These are phyloP conservation scores for Coprinopsis marcescibilis DNA, from an alignment of 768 basidiomycete genomes.

Conservation along the genomic window DNA sequence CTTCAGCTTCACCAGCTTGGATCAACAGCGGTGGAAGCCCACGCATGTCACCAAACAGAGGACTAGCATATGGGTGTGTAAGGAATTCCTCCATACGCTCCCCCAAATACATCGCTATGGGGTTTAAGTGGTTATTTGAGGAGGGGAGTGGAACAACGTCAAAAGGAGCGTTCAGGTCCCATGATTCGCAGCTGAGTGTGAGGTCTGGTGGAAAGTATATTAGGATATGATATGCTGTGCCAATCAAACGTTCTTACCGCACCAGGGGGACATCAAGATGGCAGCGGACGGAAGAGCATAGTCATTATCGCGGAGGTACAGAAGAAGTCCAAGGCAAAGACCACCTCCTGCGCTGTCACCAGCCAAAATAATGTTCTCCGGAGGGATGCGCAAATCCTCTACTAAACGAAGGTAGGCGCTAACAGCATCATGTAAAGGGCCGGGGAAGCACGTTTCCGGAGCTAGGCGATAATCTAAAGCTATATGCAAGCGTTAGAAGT, in stretches of 20 bases:
- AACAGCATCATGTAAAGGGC: constrained; percentile 81
- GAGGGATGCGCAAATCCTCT: constrained; percentile 84
- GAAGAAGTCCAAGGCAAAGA: constrained; percentile 72
- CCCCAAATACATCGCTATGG: constrained; percentile 91
- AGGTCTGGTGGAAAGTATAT: constrained; percentile 47
- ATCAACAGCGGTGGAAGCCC: constrained; percentile 88
- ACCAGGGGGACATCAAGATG: constrained; percentile 93
- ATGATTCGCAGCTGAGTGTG: constrained; percentile 97
- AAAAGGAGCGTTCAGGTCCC: constrained; percentile 88
- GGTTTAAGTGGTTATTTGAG: constrained; percentile 82
- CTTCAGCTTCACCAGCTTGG: constrained; percentile 91
- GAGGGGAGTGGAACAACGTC: constrained; percentile 76
- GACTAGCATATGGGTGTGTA: constrained; percentile 95
- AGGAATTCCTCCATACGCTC: constrained; percentile 73
- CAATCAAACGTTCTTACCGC: constrained; percentile 52
- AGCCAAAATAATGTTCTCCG: constrained; percentile 82
- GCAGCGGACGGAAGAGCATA: constrained; percentile 82
- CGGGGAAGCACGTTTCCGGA: constrained; percentile 92
- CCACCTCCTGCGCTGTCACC: constrained; percentile 97
- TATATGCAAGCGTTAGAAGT: constrained; percentile 27
- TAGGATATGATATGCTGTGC: constrained; percentile 4
- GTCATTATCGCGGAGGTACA: constrained; percentile 91
- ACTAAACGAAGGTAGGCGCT: constrained; percentile 81
- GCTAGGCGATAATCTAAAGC: constrained; percentile 95
- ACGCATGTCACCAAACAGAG: constrained; percentile 84